Conservation (phyloP, 75 land plant species). For the Pseudotsuga menziesii region DNA sequence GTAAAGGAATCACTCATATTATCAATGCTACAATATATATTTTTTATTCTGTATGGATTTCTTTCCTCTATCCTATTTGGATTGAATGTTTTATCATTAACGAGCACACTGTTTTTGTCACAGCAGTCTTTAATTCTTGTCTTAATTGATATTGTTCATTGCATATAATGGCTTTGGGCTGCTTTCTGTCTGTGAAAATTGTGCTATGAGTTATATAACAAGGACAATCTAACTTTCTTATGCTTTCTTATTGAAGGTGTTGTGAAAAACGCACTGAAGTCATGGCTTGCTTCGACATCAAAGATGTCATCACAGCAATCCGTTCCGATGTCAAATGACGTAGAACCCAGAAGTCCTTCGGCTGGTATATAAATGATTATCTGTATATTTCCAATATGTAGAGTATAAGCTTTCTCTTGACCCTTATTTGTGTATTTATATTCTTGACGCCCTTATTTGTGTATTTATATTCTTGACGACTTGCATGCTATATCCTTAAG, state of each 20-base stretch:
- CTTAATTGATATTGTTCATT: no score
- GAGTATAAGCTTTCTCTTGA: not conserved
- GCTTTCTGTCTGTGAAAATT: no score
- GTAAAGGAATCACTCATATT: constrained; percentile 6
- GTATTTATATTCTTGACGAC: not conserved
- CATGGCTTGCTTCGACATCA: constrained; percentile 43
- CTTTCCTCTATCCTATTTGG: no score
- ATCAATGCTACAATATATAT: not conserved
- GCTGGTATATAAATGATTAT: not conserved
- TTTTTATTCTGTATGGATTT: not conserved
- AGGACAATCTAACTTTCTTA: not conserved
- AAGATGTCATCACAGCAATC: constrained; percentile 7
- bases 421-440: not conserved
- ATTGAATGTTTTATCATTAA: no score
- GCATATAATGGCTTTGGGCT: no score
- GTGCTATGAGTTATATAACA: not conserved
- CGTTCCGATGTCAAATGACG: not conserved
- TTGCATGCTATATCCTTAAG: not conserved
- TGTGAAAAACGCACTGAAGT: constrained; percentile 21
- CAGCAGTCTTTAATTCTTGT: no score
- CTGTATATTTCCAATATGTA: not conserved
- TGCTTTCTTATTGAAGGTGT: constrained; percentile 17
- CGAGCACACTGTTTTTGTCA: no score
- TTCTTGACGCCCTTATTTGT: not conserved
- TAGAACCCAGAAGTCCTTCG: not conserved